These are phyloP conservation scores for Cladosporium sp. DNA, from an alignment of 2,329 filamentous ascomycete species.

Conservation along the genomic window DNA sequence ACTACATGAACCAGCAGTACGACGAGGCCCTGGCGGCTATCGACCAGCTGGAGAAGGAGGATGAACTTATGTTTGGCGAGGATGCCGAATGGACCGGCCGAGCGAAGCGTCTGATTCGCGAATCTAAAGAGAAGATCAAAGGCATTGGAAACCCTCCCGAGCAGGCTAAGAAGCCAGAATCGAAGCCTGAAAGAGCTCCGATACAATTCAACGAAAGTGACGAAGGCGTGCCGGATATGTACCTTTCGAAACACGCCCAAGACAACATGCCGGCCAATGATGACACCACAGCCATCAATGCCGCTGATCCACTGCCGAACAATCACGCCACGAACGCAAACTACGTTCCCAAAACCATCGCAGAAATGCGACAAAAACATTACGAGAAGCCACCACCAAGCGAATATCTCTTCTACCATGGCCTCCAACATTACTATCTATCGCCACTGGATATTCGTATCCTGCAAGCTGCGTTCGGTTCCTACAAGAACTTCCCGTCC, in stretches of 20 bases:
- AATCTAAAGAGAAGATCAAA: slow-evolving; percentile 72
- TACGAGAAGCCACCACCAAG: slow-evolving; percentile 47
- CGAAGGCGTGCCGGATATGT: slow-evolving; percentile 53
- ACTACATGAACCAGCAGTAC: slow-evolving; percentile 82
- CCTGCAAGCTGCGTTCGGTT: slow-evolving; percentile 82
- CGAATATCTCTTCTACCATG: slow-evolving; percentile 85
- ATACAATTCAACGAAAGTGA: slow-evolving; percentile 51
- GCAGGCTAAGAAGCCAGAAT: slow-evolving; percentile 50
- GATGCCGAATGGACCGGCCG: slow-evolving; percentile 91
- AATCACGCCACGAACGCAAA: slow-evolving; percentile 23
- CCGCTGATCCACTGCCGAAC: slow-evolving; percentile 27
- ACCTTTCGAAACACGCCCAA: slow-evolving; percentile 36
- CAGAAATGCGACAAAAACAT: slow-evolving; percentile 48
- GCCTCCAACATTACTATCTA: slow-evolving; percentile 82
- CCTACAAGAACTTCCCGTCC: slow-evolving; percentile 78
- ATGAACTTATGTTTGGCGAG: slow-evolving; percentile 88
- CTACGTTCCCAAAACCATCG: slow-evolving; percentile 43
- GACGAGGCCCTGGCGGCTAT: slow-evolving; percentile 76
- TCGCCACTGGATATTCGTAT: slow-evolving; percentile 91
- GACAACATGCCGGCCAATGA: slow-evolving; percentile 23
- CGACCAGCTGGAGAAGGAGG: slow-evolving; percentile 75
- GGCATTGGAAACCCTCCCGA: slow-evolving; percentile 67
- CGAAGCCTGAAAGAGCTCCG: slow-evolving; percentile 39
- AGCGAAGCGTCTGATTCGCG: slow-evolving; percentile 71
- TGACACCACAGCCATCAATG: slow-evolving; percentile 28